A percentile compares a stretch with the other conserved stretches of the same genome.
phyloP scores from a whole-genome alignment of 2,329 filamentous ascomycete species.

The Trichoderma atrobrunneum region DNA sequence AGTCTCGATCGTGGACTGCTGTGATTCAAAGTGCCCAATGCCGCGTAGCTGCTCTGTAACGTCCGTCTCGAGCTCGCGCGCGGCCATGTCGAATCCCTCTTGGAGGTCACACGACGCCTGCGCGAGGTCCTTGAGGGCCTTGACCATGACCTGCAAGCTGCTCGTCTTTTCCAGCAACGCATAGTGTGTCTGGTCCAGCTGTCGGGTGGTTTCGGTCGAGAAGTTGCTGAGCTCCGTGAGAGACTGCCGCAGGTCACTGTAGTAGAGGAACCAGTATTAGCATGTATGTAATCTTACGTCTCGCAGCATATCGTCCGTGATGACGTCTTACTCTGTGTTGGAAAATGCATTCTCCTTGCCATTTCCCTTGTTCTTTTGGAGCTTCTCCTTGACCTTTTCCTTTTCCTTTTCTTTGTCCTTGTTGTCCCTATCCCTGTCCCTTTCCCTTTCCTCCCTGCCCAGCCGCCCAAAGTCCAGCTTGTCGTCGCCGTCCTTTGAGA shows the following conservation, averaged over 20 bases:
- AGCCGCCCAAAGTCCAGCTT: constrained; percentile 25
- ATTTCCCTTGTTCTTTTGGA: constrained; percentile 37
- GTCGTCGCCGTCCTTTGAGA: constrained; percentile 31
- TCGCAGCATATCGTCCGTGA: neutral
- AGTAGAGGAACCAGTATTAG: neutral
- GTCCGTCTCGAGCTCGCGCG: constrained; percentile 58
- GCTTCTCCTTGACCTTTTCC: constrained; percentile 23
- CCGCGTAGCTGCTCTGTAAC: constrained; percentile 57
- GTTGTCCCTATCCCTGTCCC: constrained; percentile 27
- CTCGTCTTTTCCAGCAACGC: constrained; percentile 67
- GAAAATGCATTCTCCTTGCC: constrained; percentile 26
- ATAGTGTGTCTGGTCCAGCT: constrained; percentile 73
- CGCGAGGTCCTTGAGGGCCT: constrained; percentile 65
- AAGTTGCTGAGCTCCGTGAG: constrained; percentile 55
- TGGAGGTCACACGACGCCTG: constrained; percentile 57
- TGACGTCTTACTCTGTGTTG: constrained; percentile 32
- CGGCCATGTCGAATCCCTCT: constrained; percentile 57
- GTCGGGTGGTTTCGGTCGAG: constrained; percentile 60
- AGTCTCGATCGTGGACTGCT: constrained; percentile 60
- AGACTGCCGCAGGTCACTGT: constrained; percentile 51
- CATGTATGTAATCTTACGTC: neutral
- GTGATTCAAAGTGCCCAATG: constrained; percentile 61
- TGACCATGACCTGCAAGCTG: constrained; percentile 61
- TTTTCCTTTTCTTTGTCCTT: constrained; percentile 28
- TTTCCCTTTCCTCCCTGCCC: constrained; percentile 34